A percentile compares a stretch with the other conserved stretches of the same genome.
Evolutionary conservation across 192 early-diverging fungal genomes (phyloP).

Genomic region (Mortierella hygrophila): DNA sequence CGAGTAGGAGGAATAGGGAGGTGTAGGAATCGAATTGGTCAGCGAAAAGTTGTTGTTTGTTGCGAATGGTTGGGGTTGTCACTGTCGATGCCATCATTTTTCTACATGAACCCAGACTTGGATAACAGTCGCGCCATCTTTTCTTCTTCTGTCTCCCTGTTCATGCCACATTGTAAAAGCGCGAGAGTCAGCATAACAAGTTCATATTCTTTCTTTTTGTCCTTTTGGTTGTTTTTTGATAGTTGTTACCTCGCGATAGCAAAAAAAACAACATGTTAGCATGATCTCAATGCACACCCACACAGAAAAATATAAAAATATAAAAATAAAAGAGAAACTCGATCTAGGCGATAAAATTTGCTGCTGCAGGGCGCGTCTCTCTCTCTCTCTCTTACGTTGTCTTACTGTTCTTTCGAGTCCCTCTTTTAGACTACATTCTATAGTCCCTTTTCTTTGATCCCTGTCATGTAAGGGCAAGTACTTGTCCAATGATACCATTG

Average conservation of each 20-base stretch:
- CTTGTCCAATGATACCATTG: not conserved
- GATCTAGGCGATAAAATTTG: not conserved
- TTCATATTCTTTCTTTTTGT: not conserved
- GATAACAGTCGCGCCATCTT: constrained; percentile 80
- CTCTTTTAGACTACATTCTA: not conserved
- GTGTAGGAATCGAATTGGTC: not conserved
- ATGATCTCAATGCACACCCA: not conserved
- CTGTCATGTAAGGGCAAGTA: not conserved
- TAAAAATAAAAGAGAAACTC: constrained; percentile 1
- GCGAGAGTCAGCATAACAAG: not conserved
- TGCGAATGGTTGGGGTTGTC: not conserved
- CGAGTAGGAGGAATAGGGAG: not conserved
- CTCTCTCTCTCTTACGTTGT: not conserved
- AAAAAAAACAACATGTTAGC: not conserved
- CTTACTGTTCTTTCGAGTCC: not conserved
- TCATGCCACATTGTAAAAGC: constrained; percentile 9
- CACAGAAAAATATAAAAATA: not conserved
- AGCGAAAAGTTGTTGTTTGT: not conserved
- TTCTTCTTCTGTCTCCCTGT: constrained; percentile 84
- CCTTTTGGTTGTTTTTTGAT: not conserved
- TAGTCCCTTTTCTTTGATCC: not conserved
- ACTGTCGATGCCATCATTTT: not conserved
- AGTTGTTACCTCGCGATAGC: not conserved
- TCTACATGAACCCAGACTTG: constrained; percentile 84
- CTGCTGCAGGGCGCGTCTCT: not conserved